Base-by-base conservation (phyloP, 176 grass and related monocot genomes). In the Oryza rufipogon region DNA sequence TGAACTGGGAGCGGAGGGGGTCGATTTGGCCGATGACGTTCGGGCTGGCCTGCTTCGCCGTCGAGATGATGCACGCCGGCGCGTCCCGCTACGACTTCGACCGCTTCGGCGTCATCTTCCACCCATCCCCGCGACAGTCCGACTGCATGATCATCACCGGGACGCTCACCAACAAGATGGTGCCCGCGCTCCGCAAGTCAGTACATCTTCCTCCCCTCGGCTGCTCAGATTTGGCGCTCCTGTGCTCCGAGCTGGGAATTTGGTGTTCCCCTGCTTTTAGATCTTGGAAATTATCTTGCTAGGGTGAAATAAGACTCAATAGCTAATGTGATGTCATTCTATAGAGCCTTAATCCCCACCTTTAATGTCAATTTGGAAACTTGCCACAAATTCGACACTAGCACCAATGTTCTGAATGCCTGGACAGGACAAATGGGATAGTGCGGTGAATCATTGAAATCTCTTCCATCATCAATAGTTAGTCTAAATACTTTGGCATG, bases 11-110 rank as follows among this genome's bases (percentile, higher is more conserved):
- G 30, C 89, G 91, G 26, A 71, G 90, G 2, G 92, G 92, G 0
- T 95, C 95, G 39, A 88, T 98, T 85, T 98, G 95, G 95, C 95
- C 92, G 3, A 98, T 98, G 95, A 93, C 92, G 28, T 95, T 98
- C 68, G 95, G 95, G 3, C 88, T 98, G 7, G 95, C 92, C 52
- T 98, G 95, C 91, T 98, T 92, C 85, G 95, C 92, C 32, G 92
- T 93, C 58, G 95, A 95, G 89, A 98, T 98, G 91, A 98, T 98
- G 92, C 95, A 98, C 80, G 58, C 92, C 32, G 92, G 95, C 14
- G 95, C 92, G 0, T 30, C 95, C 32, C 86, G 92, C 80, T 98
- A 98, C 87, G 95, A 98, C 48, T 98, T 98, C 76, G 95, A 98
- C 79, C 89, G 92, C 0, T 98, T 98, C 78, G 95, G 95, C 20